Evolutionary conservation across 2,329 filamentous ascomycete genomes (phyloP).

Genomic region (Acrocalymma vagum): DNA sequence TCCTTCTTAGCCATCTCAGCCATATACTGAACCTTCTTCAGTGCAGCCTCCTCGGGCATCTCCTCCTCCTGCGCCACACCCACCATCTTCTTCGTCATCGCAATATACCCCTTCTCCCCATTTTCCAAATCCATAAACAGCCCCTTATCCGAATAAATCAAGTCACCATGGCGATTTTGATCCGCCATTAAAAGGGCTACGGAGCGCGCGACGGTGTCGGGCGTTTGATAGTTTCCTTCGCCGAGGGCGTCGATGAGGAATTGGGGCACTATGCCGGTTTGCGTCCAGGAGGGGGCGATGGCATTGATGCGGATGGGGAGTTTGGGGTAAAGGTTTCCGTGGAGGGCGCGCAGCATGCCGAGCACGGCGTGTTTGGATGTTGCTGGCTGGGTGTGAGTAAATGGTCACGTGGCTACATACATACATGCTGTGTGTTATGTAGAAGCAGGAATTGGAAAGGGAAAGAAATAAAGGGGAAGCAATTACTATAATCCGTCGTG

Average conservation of each 20-base stretch:
- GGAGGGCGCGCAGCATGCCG: conserved; percentile 37
- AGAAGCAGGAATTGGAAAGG: too few relatives aligned
- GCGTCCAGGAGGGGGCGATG: conserved; percentile 42
- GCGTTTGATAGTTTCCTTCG: conserved; percentile 23
- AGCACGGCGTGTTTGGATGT: conserved; percentile 41
- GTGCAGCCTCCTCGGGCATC: conserved; percentile 9
- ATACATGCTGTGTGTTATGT: too few relatives aligned
- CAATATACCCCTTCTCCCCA: conserved; percentile 28
- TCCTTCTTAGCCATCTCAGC: conserved; percentile 4
- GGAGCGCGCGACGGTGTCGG: conserved; percentile 34
- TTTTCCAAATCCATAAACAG: conserved; percentile 38
- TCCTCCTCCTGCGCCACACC: conserved; percentile 9
- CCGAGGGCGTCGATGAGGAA: conserved; percentile 23
- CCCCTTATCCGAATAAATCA: conserved; percentile 35
- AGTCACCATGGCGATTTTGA: conserved; percentile 29
- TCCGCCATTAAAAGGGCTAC: conserved; percentile 38
- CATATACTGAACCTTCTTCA: conserved; percentile 8
- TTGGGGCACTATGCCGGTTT: conserved; percentile 30
- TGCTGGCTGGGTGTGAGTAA: conserved; percentile 23
- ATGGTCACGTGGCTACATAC: neutral
- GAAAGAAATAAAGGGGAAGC: neutral
- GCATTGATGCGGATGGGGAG: conserved; percentile 44
- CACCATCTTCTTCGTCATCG: conserved; percentile 27
- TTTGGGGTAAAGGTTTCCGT: conserved; percentile 24
- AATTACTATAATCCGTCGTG: conserved; percentile 40